A percentile compares a stretch with the other conserved stretches of the same genome.
These are phyloP conservation scores for Lentinus brumalis DNA, from an alignment of 768 basidiomycete genomes.

Conservation along the genomic window DNA sequence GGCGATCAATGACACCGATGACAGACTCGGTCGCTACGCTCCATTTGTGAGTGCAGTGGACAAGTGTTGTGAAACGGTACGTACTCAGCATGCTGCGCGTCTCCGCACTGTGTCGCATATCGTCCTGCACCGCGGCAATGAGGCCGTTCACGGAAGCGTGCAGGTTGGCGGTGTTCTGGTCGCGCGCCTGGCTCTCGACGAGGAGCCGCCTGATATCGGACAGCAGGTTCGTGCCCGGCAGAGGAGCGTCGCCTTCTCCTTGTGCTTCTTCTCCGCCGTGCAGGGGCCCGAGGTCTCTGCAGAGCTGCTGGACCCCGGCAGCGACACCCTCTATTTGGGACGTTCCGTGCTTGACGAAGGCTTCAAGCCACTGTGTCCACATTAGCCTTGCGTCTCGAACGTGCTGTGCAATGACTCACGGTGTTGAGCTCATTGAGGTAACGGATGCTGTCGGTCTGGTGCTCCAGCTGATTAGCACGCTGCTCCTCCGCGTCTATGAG, in stretches of 20 bases:
- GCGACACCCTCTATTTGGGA: slow-evolving; percentile 68
- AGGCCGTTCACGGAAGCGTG: slow-evolving; percentile 39
- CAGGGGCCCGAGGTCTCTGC: slow-evolving; percentile 48
- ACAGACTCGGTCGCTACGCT: slow-evolving; percentile 56
- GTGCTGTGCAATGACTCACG: slow-evolving; percentile 39
- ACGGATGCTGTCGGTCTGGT: slow-evolving; percentile 73
- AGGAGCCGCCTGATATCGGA: slow-evolving; percentile 39
- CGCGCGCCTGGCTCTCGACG: slow-evolving; percentile 34
- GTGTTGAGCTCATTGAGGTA: slow-evolving; percentile 79
- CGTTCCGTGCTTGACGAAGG: slow-evolving; percentile 77
- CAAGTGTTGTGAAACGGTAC: slow-evolving; percentile 4
- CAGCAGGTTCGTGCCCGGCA: slow-evolving; percentile 32
- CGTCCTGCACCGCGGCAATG: slow-evolving; percentile 42
- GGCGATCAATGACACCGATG: slow-evolving; percentile 63
- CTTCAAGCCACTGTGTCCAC: slow-evolving; percentile 71
- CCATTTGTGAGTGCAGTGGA: background rate
- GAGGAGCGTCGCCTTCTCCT: slow-evolving; percentile 21
- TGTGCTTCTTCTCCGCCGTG: slow-evolving; percentile 7
- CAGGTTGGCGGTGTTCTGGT: slow-evolving; percentile 33
- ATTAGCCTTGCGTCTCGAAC: background rate
- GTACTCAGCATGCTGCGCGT: slow-evolving; percentile 42
- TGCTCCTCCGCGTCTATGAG: slow-evolving; percentile 51
- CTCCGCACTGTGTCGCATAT: slow-evolving; percentile 41
- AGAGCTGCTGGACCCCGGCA: slow-evolving; percentile 60
- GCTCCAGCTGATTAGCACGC: slow-evolving; percentile 52